Evolutionary conservation across 305 asterid genomes (phyloP), one percentile per base, ranked within the genome.

Genomic region (Solanum chacoense): DNA sequence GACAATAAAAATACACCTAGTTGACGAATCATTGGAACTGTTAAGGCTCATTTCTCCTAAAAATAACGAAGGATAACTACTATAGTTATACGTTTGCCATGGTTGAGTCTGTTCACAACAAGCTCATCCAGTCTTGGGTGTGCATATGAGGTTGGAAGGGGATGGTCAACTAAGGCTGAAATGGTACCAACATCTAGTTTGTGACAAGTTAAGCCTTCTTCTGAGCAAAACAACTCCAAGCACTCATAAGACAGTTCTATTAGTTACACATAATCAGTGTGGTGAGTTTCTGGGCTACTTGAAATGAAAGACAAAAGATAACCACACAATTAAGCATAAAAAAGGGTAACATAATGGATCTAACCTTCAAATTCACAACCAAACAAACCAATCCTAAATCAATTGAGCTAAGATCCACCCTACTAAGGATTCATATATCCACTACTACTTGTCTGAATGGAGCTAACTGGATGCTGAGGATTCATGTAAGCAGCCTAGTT

Each of bases 131-230:
- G 36, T 72, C 31, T 84, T 84, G 75, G 74, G 32, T 55, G 45
- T 31, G 42, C 28, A 0, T 32, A 55, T 31, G 87, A 84, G 87
- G n/a, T 59, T 55, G 87, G 74, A 50, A 32, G 87, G 45, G 18
- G 45, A 84, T 84, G 87, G 75, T 32, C 74, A 84, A 50, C 86
- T 84, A 55, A 55, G 74, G 74, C 87, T 84, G 87, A 83, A 83
- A 83, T 31, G 73, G 29, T 50, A 18, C 87, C 22, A 31, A 31
- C 31, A 29, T 50, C 42, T 50, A 83, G 73, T 20, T 55, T 31
- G 28, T 50, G 87, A 45, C 7, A 20, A 83, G 87, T 83, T 29
- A 18, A 31, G n/a, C 87, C 32, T 31, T 11, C 45, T 32, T 84
- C n/a, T 55, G 87, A 84, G 87, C 4, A 32, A 84, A 84, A 84